Base-by-base conservation (phyloP, 139 green algal genomes). In the Chlorella sp. region DNA sequence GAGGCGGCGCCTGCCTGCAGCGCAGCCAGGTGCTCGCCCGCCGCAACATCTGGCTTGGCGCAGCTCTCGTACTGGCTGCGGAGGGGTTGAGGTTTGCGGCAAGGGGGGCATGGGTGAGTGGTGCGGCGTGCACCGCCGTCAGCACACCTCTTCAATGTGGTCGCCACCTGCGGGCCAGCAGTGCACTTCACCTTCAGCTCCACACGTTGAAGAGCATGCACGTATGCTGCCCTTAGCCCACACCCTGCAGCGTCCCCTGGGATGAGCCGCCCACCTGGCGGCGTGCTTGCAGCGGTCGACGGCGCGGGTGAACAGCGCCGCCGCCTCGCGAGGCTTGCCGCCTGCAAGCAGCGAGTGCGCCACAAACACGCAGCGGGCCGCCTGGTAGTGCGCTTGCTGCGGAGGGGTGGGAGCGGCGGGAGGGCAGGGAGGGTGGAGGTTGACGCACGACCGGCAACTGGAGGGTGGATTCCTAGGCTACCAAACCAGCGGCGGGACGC, bases 251-350 rank as follows among this genome's bases (percentile, higher is more conserved):
- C n/a, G n/a, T n/a, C n/a, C n/a, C n/a, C n/a, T n/a, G n/a, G n/a
- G n/a, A n/a, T n/a, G n/a, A 60, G 46, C 16, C 36, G 43, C 78
- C 28, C 62, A 76, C 64, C 79, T 84, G 46, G 30, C 56, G 32
- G 80, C 84, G 76, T 89, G 75, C 56, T 64, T 46, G 75, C 82
- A 86, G 43, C 82, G 44, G n/a, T 82, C 36, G 1, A 19, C 11
- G 26, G 92, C 86, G 14, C 92, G 86, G 40, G 75, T 60, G 68
- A 94, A 95, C 44, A 98, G 80, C 36, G 91, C 90, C 40, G 84
- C 86, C 4, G 94, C 94, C 81, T 97, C 92, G 14, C 82, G 44
- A 8, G 80, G 81, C 73, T 92, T 91, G 46, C 58, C 65, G 7
- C 46, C 86, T 0, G 84, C 87, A 54, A 95, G 83, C 56, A 90